phyloP scores from a whole-genome alignment of 2,329 filamentous ascomycete genomes.

The Aspergillus aculeatus region DNA sequence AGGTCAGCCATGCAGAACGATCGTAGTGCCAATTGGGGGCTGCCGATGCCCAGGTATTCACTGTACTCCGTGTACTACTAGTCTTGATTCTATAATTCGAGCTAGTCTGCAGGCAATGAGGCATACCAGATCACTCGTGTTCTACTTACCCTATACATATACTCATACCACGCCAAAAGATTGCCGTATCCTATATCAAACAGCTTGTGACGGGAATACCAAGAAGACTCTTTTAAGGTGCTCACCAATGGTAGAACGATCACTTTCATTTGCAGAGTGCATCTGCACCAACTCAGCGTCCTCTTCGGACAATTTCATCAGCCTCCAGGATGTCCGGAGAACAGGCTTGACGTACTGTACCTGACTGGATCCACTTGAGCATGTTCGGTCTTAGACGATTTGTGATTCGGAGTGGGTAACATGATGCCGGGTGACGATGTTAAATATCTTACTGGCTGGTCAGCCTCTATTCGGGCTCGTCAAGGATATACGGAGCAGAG shows the following conservation, averaged over 20 bases:
- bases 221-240: neutral
- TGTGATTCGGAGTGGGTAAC: neutral
- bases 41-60: neutral
- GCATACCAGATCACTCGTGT: neutral
- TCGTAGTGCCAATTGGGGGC: neutral
- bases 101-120: neutral
- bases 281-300: neutral
- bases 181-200: neutral
- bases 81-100: neutral
- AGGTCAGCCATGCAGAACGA: neutral
- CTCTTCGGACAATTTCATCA: neutral
- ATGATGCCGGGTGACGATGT: neutral
- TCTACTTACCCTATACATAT: neutral
- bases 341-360: neutral
- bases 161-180: neutral
- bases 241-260: neutral
- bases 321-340: neutral
- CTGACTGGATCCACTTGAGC: neutral
- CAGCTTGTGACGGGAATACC: neutral
- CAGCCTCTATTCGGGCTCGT: neutral
- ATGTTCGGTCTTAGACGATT: neutral
- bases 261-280: neutral
- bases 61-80: neutral
- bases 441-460: neutral
- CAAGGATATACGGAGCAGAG: neutral